Evolutionary conservation across 345 rosid genomes (phyloP).

Genomic region (Toxicodendron radicans): DNA sequence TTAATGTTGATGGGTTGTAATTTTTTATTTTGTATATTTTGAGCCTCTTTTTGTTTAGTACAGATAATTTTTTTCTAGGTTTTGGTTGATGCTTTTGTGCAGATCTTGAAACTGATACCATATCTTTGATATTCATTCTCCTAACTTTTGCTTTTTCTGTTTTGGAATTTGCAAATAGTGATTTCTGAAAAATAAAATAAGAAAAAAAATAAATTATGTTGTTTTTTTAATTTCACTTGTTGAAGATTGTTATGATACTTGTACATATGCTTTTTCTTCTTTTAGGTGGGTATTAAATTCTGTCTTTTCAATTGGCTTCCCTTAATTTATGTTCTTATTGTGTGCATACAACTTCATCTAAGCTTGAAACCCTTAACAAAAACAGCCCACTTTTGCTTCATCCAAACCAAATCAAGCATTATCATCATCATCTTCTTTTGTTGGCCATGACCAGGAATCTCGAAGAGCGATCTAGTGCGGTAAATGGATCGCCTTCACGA

Average conservation of each 20-base stretch:
- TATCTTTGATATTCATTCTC: slow-evolving; percentile 5
- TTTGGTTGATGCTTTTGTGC: slow-evolving; percentile 6
- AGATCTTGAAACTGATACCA: slow-evolving; percentile 12
- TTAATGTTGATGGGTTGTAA: slow-evolving; percentile 1
- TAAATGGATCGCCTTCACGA: slow-evolving; percentile 54
- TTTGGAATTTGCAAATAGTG: slow-evolving; percentile 1
- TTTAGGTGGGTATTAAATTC: slow-evolving; percentile 26
- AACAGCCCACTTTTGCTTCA: not conserved
- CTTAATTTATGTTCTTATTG: slow-evolving; percentile 1
- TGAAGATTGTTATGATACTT: not conserved
- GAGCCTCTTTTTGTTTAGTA: not conserved
- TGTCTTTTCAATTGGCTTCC: slow-evolving; percentile 1
- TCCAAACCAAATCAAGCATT: slow-evolving; percentile 8
- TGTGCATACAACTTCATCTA: slow-evolving; percentile 9
- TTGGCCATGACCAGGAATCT: slow-evolving; percentile 54
- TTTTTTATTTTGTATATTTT: not conserved
- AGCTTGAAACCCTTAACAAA: not conserved
- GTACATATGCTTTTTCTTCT: slow-evolving; percentile 11
- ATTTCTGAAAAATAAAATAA: not conserved
- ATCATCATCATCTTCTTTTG: slow-evolving; percentile 1
- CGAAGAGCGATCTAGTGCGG: slow-evolving; percentile 45
- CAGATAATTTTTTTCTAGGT: not conserved
- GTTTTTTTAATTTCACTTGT: not conserved
- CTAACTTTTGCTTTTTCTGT: not conserved
- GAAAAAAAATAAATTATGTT: too few relatives aligned